Percentiles rank a stretch among this genome's conserved stretches.
Evolutionary conservation across 1,284 basidiomycete genomes (phyloP).

Genomic region (Psilocybe mexicana): DNA sequence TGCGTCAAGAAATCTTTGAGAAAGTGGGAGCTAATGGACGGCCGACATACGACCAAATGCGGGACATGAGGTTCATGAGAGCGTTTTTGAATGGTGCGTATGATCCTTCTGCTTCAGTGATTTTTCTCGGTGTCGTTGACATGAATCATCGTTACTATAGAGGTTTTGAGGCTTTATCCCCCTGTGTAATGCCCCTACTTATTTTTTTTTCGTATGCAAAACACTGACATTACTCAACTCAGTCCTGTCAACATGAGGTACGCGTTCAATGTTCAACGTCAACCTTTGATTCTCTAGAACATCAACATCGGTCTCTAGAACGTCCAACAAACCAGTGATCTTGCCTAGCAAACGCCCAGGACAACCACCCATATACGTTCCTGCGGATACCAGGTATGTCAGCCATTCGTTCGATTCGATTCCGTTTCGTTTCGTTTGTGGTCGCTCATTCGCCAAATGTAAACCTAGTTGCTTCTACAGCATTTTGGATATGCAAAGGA

Average conservation of each 20-base stretch:
- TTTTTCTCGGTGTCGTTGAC: neutral
- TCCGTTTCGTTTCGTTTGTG: neutral
- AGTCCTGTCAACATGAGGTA: conserved; percentile 13
- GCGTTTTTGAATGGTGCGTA: conserved; percentile 44
- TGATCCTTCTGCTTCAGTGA: neutral
- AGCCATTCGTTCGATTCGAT: neutral
- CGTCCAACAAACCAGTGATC: conserved; percentile 9
- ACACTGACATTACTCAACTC: neutral
- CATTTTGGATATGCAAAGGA: conserved; percentile 39
- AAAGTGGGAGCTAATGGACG: conserved; percentile 27
- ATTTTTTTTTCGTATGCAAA: neutral
- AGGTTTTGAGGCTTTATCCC: conserved; percentile 46
- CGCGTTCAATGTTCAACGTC: neutral
- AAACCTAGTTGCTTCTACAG: conserved; percentile 24
- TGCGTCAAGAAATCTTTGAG: conserved; percentile 31
- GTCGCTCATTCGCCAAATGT: neutral
- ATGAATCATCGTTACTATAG: conserved; percentile 17
- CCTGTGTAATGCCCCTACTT: conserved; percentile 39
- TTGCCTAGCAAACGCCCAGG: conserved; percentile 7
- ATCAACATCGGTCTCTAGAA: neutral
- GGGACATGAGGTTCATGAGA: conserved; percentile 40
- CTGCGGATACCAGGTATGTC: conserved; percentile 28
- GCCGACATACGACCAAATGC: conserved; percentile 33
- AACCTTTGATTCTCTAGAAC: too few species aligned
- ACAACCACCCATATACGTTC: conserved; percentile 33